Evolutionary conservation across 495 filamentous ascomycete genomes (phyloP).

Genomic region (Talaromyces stipitatus): DNA sequence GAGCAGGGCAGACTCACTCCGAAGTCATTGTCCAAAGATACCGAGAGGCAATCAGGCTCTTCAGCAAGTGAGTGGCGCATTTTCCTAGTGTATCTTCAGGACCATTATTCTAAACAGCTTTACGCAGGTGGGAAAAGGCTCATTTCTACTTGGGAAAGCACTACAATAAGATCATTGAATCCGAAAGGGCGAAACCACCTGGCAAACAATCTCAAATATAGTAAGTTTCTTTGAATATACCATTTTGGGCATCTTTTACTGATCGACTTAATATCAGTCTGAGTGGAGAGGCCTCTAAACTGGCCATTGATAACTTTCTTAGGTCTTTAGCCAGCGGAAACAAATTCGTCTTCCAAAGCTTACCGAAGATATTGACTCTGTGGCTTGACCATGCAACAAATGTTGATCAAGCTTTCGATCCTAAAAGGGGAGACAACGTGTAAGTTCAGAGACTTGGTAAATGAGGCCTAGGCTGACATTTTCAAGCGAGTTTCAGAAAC

Average conservation of each 20-base stretch:
- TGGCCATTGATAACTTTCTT: conserved; percentile 89
- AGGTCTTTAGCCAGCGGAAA: conserved; percentile 78
- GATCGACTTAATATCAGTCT: conserved; percentile 18
- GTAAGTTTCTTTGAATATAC: conserved; percentile 16
- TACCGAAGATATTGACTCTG: conserved; percentile 82
- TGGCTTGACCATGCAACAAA: conserved; percentile 88
- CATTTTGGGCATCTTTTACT: conserved; percentile 1
- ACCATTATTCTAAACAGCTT: not conserved
- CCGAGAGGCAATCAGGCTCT: conserved; percentile 54
- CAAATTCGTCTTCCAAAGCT: conserved; percentile 90
- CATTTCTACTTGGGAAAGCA: conserved; percentile 95
- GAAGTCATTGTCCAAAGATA: conserved; percentile 70
- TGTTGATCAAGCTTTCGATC: conserved; percentile 57
- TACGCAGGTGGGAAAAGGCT: conserved; percentile 79
- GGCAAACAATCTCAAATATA: conserved; percentile 53
- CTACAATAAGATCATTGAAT: conserved; percentile 93
- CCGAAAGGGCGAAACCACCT: conserved; percentile 68
- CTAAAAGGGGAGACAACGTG: conserved; percentile 55
- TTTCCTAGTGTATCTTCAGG: not conserved
- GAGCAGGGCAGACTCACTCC: conserved; percentile 81
- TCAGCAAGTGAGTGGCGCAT: conserved; percentile 23
- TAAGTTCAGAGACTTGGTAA: conserved; percentile 14
- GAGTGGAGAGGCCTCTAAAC: conserved; percentile 74
- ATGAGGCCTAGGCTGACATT: conserved; percentile 4
- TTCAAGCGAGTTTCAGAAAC: conserved; percentile 46